phyloP scores from a whole-genome alignment of 805 yeast genomes.

The Candida ovalis region DNA sequence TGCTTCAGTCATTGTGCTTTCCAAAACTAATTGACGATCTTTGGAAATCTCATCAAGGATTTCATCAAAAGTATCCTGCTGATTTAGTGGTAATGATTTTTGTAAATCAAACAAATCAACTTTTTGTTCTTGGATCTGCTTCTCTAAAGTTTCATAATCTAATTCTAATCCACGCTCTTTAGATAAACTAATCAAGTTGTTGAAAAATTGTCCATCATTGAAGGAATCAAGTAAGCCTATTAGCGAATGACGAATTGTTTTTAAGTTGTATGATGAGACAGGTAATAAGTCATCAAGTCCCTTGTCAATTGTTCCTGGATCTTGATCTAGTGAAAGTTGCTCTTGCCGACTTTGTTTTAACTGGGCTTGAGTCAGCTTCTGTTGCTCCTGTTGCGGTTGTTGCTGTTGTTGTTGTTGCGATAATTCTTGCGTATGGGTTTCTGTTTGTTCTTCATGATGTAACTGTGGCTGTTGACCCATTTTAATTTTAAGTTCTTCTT shows the following conservation, averaged over 20 bases:
- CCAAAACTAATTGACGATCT: slow-evolving; percentile 72
- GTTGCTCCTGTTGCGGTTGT: neutral
- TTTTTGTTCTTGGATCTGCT: slow-evolving; percentile 19
- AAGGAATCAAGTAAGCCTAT: slow-evolving; percentile 40
- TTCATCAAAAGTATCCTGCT: slow-evolving; percentile 54
- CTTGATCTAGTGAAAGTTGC: slow-evolving; percentile 4
- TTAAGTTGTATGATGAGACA: slow-evolving; percentile 75
- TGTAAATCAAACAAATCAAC: slow-evolving; percentile 65
- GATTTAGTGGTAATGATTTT: slow-evolving; percentile 44
- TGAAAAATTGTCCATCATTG: slow-evolving; percentile 23
- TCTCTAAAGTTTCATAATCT: slow-evolving; percentile 13
- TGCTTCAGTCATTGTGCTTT: slow-evolving; percentile 74
- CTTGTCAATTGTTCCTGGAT: slow-evolving; percentile 46
- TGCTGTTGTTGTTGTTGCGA: neutral
- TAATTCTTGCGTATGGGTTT: no score
- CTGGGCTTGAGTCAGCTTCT: neutral
- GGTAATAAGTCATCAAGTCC: slow-evolving; percentile 51
- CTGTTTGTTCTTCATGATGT: no score
- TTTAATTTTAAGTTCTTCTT: no score
- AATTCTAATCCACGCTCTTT: slow-evolving; percentile 20
- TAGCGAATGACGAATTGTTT: slow-evolving; percentile 72
- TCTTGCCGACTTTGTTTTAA: neutral
- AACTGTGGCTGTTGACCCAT: no score
- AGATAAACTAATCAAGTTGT: slow-evolving; percentile 16
- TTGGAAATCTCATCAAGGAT: slow-evolving; percentile 68